phyloP scores from a whole-genome alignment of 192 early-diverging fungal species.

The Coemansia sp. region DNA sequence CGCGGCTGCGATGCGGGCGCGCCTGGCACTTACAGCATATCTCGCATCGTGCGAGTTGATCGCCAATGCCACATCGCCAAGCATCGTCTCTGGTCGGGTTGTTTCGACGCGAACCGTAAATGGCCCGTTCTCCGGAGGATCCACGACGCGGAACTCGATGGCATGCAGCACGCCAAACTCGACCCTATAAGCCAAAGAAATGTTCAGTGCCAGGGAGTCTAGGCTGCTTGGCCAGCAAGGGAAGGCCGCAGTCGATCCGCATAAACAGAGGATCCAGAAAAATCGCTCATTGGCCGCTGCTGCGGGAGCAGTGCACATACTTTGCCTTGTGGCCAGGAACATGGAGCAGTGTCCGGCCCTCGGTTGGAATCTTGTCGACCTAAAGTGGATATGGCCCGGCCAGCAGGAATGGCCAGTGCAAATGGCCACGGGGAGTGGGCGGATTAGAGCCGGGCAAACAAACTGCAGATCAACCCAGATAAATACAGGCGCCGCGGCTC shows the following conservation, averaged over 20 bases:
- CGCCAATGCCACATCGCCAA: constrained; percentile 96
- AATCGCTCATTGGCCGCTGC: too few relatives aligned
- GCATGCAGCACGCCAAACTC: constrained; percentile 92
- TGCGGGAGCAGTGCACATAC: constrained; percentile 26
- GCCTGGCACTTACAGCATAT: constrained; percentile 59
- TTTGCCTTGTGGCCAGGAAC: constrained; percentile 72
- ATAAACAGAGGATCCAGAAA: too few relatives aligned
- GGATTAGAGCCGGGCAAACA: too few relatives aligned
- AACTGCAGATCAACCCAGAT: not conserved
- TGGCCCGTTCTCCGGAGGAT: constrained; percentile 49
- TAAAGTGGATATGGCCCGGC: constrained; percentile 8
- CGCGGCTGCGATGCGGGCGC: too few relatives aligned
- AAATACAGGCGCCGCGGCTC: too few relatives aligned
- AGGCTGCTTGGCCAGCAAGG: too few relatives aligned
- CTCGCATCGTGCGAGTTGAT: constrained; percentile 79
- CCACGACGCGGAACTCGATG: constrained; percentile 80
- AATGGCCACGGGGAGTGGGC: too few relatives aligned
- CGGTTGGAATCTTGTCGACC: constrained; percentile 79
- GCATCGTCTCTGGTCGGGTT: constrained; percentile 97
- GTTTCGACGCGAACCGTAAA: constrained; percentile 82
- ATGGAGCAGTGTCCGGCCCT: constrained; percentile 59
- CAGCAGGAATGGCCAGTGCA: too few relatives aligned
- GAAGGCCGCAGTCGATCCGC: too few relatives aligned
- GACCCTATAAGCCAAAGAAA: constrained; percentile 54
- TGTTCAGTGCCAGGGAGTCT: too few relatives aligned